Evolutionary conservation across 768 basidiomycete species (phyloP).

Genomic region (Termitomyces sp.): DNA sequence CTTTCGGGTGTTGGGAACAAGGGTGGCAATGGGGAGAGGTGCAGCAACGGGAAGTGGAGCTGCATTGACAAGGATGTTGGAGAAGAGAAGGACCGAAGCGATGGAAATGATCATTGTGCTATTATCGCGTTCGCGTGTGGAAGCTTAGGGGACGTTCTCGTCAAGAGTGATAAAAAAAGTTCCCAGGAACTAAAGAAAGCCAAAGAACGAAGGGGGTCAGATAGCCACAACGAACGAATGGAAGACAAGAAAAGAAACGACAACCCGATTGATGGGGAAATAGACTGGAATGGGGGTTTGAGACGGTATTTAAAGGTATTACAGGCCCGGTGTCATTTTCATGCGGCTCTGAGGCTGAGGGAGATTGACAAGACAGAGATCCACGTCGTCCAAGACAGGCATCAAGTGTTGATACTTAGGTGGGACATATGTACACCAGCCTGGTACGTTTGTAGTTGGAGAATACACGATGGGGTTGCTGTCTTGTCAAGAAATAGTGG

Average conservation of each 20-base stretch:
- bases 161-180: conserved; percentile 6
- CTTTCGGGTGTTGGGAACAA: background rate
- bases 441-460: background rate
- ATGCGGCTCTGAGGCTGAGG: too few relatives aligned
- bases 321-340: background rate
- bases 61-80: conserved; percentile 2
- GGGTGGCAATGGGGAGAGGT: background rate
- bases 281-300: background rate
- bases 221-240: conserved; percentile 7
- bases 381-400: background rate
- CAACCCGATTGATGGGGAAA: conserved; percentile 9
- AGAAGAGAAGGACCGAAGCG: conserved; percentile 5
- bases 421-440: background rate
- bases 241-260: conserved; percentile 3
- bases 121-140: background rate
- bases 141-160: conserved; percentile 4
- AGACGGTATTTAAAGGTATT: background rate
- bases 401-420: background rate
- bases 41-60: conserved; percentile 1
- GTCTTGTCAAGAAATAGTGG: background rate
- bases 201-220: conserved; percentile 12
- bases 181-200: background rate
- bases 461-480: background rate
- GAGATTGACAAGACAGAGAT: conserved; percentile 4
- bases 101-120: conserved; percentile 9